A percentile compares a stretch with the other conserved stretches of the same genome.
phyloP scores from a whole-genome alignment of 2,329 filamentous ascomycete genomes.

The Scytalidium lignicola region DNA sequence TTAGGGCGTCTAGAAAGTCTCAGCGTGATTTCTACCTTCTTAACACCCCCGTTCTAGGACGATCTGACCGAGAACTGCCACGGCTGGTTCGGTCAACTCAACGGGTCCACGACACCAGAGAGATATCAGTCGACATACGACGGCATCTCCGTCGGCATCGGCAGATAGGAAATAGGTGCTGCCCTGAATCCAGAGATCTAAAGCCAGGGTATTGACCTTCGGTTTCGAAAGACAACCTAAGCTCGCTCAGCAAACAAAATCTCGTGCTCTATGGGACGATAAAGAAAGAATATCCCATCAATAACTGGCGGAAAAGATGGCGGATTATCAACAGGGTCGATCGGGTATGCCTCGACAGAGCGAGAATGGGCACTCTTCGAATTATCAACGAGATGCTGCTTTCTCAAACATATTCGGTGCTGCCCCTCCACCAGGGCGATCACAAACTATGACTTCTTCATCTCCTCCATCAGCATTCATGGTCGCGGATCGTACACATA shows the following conservation, averaged over 20 bases:
- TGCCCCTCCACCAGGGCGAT: constrained; percentile 79
- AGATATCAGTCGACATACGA: constrained; percentile 16
- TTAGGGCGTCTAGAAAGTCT: background rate
- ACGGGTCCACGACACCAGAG: constrained; percentile 1
- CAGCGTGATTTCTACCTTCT: background rate
- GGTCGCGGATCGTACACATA: constrained; percentile 68
- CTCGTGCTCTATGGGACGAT: constrained; percentile 1
- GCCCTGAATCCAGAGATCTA: constrained; percentile 12
- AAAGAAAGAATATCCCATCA: constrained; percentile 4
- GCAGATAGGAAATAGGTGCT: constrained; percentile 12
- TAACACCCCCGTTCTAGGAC: background rate
- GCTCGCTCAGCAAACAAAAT: constrained; percentile 7
- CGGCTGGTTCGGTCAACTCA: background rate
- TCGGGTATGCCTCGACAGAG: constrained; percentile 43
- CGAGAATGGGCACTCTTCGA: constrained; percentile 40
- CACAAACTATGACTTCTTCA: constrained; percentile 90
- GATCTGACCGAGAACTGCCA: background rate
- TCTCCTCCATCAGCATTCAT: constrained; percentile 51
- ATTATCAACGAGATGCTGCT: constrained; percentile 81
- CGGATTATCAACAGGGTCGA: constrained; percentile 58
- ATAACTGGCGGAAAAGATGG: constrained; percentile 33
- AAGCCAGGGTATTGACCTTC: constrained; percentile 21
- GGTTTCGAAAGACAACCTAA: constrained; percentile 16
- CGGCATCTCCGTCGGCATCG: constrained; percentile 19
- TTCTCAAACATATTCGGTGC: constrained; percentile 95